Base-by-base conservation (phyloP, 768 basidiomycete genomes). In the Terana coerulea region DNA sequence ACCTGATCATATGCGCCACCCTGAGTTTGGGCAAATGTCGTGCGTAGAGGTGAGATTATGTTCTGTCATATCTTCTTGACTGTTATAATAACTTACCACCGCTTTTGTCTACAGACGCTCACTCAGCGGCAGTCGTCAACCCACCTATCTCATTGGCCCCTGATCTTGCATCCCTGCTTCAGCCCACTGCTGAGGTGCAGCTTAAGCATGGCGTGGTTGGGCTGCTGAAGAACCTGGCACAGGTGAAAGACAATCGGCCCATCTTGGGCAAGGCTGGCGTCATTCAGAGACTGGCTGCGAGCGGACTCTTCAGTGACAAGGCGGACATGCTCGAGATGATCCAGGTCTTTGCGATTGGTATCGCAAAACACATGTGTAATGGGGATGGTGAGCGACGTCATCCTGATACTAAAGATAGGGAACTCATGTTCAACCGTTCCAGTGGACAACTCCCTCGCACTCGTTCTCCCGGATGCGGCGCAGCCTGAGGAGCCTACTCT, bases 121-220 rank as follows among this genome's bases (percentile, higher is more conserved):
- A 78, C 59, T 80, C 85, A 5, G 71, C 69, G 5, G 72, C 83
- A 7, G 75, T 95, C 31, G 66, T 71, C 31, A 63, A 63, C 37
- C 65, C 72, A 1, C 74, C 77, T 15, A 69, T 87, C 36, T 79
- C 81, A 5, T 68, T 88, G 2, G 86, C 84, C 4, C 77, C 83
- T 47, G 77, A 79, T 33, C 72, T 95, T 12, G 83, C 82, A 14
- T 72, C 78, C 7, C 61, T 86, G 12, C 69, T 91, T 40, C 72
- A 78, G 7, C 86, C 86, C 5, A 66, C 67, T 33, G 75, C 77
- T 8, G 87, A 91, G 62, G 75, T 91, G 64, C 90, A 93, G 65
- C 73, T 95, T 54, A 91, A 95, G 65, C 94, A 98, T 61, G 92
- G 90, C 14, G 80, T 90, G 51, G 74, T 95, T 22, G 91, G 91